Evolutionary conservation across 192 early-diverging fungal genomes (phyloP).

Genomic region (Backusella mclennaniae): DNA sequence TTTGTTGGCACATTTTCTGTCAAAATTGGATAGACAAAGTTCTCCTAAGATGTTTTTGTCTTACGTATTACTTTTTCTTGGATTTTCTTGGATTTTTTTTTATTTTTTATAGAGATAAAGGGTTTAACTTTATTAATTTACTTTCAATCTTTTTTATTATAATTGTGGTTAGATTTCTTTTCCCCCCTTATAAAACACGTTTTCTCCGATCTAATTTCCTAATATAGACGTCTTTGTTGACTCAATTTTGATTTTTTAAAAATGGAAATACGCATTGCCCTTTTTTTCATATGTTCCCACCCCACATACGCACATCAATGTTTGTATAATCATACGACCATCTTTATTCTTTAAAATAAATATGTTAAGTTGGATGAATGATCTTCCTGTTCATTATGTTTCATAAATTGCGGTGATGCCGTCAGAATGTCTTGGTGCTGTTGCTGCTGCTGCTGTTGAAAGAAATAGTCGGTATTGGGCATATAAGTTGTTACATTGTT

Average conservation of each 20-base stretch:
- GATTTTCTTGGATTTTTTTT: background rate
- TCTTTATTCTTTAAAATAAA: background rate
- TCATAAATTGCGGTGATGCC: background rate
- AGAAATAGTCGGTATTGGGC: background rate
- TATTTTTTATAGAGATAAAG: background rate
- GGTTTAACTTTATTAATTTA: background rate
- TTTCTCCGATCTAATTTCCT: constrained; percentile 1
- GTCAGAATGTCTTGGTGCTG: background rate
- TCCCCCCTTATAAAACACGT: background rate
- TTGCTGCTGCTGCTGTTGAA: background rate
- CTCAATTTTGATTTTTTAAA: background rate
- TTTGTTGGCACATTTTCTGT: too few relatives aligned
- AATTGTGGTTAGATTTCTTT: background rate
- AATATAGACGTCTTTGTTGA: background rate
- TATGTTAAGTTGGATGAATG: background rate
- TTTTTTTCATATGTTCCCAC: background rate
- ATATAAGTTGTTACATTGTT: background rate
- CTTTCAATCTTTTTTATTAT: constrained; percentile 1
- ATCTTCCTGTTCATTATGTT: background rate
- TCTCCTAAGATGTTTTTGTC: background rate
- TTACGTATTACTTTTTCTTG: background rate
- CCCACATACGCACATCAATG: background rate
- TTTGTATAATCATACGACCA: background rate
- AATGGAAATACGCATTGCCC: background rate
- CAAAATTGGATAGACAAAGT: too few relatives aligned